These are phyloP conservation scores for Cladobotryum protrusum DNA, from an alignment of 2,329 filamentous ascomycete genomes.

Conservation along the genomic window DNA sequence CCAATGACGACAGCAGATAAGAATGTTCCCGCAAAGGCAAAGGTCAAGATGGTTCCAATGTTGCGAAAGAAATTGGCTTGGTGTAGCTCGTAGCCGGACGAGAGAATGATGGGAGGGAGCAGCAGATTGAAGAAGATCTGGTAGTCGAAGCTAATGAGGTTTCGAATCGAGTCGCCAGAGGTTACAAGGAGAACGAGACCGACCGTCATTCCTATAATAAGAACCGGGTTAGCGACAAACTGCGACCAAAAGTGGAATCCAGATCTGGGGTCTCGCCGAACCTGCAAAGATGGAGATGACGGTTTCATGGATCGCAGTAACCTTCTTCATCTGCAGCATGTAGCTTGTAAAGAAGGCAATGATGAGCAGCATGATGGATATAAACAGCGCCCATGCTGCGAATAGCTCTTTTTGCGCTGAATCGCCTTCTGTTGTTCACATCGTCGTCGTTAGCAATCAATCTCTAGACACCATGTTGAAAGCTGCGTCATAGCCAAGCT, in stretches of 20 bases:
- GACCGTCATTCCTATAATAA: constrained; percentile 78
- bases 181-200: constrained; percentile 81
- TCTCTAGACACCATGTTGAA: background rate
- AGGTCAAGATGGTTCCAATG: constrained; percentile 93
- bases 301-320: constrained; percentile 96
- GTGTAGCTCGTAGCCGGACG: constrained; percentile 93
- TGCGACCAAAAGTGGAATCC: background rate
- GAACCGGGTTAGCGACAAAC: background rate
- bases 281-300: constrained; percentile 97
- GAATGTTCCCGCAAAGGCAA: constrained; percentile 95
- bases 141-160: constrained; percentile 93
- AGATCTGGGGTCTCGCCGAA: constrained; percentile 25
- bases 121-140: constrained; percentile 99
- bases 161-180: constrained; percentile 75
- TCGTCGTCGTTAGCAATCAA: constrained; percentile 9
- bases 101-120: constrained; percentile 95
- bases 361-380: constrained; percentile 90
- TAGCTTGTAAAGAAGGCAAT: constrained; percentile 95
- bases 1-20: constrained; percentile 95
- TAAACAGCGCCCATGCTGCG: constrained; percentile 95
- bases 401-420: constrained; percentile 89
- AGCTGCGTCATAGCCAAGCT: constrained; percentile 5
- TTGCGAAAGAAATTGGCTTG: constrained; percentile 99
- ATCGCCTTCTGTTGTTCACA: constrained; percentile 54
- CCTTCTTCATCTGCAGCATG: constrained; percentile 90